Evolutionary conservation across 495 filamentous ascomycete species (phyloP).

Genomic region (Penicillium cataractarum): DNA sequence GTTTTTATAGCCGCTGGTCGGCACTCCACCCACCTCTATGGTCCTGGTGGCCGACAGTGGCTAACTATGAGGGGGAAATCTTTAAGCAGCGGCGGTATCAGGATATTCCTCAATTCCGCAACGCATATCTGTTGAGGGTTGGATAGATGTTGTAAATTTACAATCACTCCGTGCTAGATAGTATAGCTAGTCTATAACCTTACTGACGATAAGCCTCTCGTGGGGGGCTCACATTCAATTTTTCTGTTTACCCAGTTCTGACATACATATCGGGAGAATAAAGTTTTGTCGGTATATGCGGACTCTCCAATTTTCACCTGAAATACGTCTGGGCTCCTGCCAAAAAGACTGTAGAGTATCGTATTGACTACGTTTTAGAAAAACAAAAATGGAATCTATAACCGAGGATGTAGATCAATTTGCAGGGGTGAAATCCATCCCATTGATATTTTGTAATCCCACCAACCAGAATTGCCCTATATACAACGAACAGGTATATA

Average conservation of each 20-base stretch:
- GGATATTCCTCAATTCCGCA: background rate
- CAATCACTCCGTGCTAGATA: background rate
- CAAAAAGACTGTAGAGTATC: no score
- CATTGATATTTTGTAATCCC: background rate
- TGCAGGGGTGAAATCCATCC: background rate
- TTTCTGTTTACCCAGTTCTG: no score
- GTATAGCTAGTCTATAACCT: background rate
- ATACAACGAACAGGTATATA: slow-evolving; percentile 12
- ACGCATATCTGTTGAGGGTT: background rate
- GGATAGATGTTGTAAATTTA: background rate
- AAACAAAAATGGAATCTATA: no score
- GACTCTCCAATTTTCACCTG: no score
- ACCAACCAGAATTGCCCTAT: slow-evolving; percentile 1
- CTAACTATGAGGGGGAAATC: background rate
- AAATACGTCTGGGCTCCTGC: no score
- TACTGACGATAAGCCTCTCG: no score
- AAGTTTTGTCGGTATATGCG: no score
- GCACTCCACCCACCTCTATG: background rate
- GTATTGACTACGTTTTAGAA: no score
- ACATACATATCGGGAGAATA: no score
- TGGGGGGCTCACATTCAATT: no score
- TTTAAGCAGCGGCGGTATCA: background rate
- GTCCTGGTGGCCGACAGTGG: background rate
- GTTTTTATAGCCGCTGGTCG: slow-evolving; percentile 1
- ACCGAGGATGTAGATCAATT: no score